Base-by-base conservation (phyloP, 2,329 filamentous ascomycete species). In the Exophiala phaeomuriformis region DNA sequence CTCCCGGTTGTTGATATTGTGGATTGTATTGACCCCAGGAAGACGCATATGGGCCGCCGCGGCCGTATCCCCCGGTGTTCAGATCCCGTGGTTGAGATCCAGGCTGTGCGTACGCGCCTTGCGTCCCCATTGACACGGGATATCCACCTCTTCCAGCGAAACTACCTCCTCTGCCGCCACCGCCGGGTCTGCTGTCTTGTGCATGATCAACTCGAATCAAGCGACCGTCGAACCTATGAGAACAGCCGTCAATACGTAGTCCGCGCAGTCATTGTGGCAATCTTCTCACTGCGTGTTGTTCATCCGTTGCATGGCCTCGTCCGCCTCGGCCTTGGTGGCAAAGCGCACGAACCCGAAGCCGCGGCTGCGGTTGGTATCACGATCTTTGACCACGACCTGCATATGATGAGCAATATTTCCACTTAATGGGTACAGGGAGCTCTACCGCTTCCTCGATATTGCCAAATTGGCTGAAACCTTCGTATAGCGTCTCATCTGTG, bases 311-410 rank as follows among this genome's bases (percentile, higher is more conserved):
- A 72, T 68, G 5, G 73, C 73, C 32, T 66, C 64, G 33, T 74
- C 69, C 5, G 73, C 72, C 48, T 75, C 72, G 10, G 53, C 61
- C 3, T 71, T 69, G 47, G 55, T 69, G 48, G 81, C 75, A 74
- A 91, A 98, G 64, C 90, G 87, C 60, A 98, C 91, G 71, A 97
- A 97, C 45, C 93, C 93, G 71, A 97, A 98, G 57, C 93, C 93
- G 71, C 93, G 88, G 78, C 90, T 96, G 71, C 91, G 89, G 65
- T 89, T 88, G 67, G 91, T 96, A 69, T 97, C 91, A 67, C 90
- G 88, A 72, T 98, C 91, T 77, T 95, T 97, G 66, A 97, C 90
- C 63, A 98, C 91, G 59, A 95, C 88, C 91, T 97, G 67, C 46
- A 52, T 44, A 33, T 57, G 46, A 59, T 64, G 46, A 55, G 59